Conservation (phyloP, 176 grass and related monocot genomes). For the Zea luxurians region DNA sequence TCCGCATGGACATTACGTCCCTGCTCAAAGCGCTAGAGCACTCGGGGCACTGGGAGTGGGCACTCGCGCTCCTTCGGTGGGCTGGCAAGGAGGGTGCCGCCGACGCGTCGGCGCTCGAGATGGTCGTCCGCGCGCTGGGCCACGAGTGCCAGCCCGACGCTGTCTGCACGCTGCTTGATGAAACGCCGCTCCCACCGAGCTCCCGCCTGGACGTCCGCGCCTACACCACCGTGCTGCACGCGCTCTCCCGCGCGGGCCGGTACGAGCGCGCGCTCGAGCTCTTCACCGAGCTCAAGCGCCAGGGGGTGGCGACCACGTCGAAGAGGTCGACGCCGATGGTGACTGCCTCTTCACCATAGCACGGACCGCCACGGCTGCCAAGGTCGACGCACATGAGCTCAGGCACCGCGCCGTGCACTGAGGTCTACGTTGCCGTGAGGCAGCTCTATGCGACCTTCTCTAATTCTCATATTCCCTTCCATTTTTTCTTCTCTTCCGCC, state of each 20-base stretch:
- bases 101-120: constrained; percentile 57
- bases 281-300: constrained; percentile 54
- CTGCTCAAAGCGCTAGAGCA: constrained; percentile 59
- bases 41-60: constrained; percentile 65
- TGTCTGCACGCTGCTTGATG: constrained; percentile 65
- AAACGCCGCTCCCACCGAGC: constrained; percentile 47
- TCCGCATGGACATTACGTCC: constrained; percentile 39
- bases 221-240: constrained; percentile 79
- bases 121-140: constrained; percentile 62
- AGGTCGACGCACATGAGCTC: no score
- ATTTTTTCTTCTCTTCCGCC: no score
- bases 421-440: no score
- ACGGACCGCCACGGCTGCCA: no score
- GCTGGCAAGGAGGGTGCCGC: constrained; percentile 37
- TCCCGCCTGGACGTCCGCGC: constrained; percentile 66
- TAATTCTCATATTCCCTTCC: no score
- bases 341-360: no score
- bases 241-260: constrained; percentile 53
- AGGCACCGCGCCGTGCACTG: no score
- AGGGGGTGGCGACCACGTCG: constrained; percentile 27
- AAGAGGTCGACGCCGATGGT: no score
- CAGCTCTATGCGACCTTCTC: no score
- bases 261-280: constrained; percentile 63
- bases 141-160: constrained; percentile 46
- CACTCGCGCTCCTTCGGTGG: constrained; percentile 66